Base-by-base conservation (phyloP, 2,329 filamentous ascomycete genomes). In the Ilyonectria mors-panacis region DNA sequence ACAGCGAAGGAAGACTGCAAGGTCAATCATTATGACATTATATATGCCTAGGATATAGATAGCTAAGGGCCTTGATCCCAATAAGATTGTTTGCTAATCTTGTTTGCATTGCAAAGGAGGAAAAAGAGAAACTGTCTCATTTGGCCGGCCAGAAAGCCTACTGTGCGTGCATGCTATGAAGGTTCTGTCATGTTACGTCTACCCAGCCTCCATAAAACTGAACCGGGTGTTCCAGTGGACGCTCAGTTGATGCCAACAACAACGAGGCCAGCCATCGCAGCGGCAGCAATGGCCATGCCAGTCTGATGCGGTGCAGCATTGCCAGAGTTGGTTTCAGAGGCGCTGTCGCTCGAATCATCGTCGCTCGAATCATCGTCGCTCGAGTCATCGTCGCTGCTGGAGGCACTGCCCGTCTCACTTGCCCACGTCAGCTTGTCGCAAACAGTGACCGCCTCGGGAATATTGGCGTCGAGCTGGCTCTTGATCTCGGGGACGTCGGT, bases 401-500 rank as follows among this genome's bases (percentile, higher is more conserved):
- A 50, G 17, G 67, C 57, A 3, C 4, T 9, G 15, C 59, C 70
- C 17, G 70, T 71, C 44, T 63, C 63, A 35, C 53, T 54, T 3
- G 62, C 68, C 68, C 62, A 74, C 4, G 28, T 39, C 8, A 73
- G 5, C 6, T 66, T 53, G 26, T 53, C 56, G 45, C 73, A 75
- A 5, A 63, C 6, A 17, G 68, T 50, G 9, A 51, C 55, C 21
- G 21, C 7, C 2, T 23, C 39, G 19, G 59, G 63, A 1, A 67
- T 10, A 7, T 37, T 33, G 26, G 26, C 4, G 0, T 47, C 69
- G 7, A 75, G n/a, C 8, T 54, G 13, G 15, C 51, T 63, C 19
- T 53, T 65, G 17, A 75, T 30, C 56, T 66, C 73, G 21, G 75
- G 75, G 10, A 77, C 75, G n/a, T 78, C 76, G 59, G 68, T 76